Percentiles rank a stretch among this genome's conserved stretches.
Evolutionary conservation across 441 rosid genomes (phyloP).

Genomic region (Sinapis alba): DNA sequence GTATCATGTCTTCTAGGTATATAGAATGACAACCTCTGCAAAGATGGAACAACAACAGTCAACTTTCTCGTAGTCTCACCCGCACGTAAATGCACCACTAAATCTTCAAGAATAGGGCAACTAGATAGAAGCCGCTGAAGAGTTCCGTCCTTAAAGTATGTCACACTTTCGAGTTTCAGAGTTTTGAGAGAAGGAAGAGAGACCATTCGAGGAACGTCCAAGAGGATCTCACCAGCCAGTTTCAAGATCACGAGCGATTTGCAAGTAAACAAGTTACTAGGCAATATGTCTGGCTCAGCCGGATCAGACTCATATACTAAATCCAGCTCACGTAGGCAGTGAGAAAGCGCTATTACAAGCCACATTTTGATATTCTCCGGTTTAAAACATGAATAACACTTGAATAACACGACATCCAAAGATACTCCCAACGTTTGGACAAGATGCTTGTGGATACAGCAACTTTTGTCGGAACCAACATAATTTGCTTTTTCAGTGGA

Average conservation of each 20-base stretch:
- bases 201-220: conserved; percentile 23
- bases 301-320: fast-evolving
- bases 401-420: conserved; percentile 36
- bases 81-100: not conserved
- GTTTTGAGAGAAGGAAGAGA: conserved; percentile 22
- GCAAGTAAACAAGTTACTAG: conserved; percentile 8
- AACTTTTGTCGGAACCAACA: conserved; percentile 17
- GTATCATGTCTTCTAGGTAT: not conserved
- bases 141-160: not conserved
- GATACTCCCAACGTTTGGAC: conserved; percentile 29
- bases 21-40: not conserved
- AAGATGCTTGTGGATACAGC: conserved; percentile 27
- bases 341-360: conserved; percentile 10
- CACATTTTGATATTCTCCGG: not conserved
- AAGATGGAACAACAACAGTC: not conserved
- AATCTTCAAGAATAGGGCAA: conserved; percentile 18
- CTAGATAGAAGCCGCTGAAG: conserved; percentile 9
- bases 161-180: not conserved
- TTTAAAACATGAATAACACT: fast-evolving
- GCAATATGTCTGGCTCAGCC: not conserved
- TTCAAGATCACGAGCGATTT: conserved; percentile 14
- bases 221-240: not conserved
- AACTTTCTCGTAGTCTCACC: not conserved
- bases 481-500: no score
- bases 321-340: conserved; percentile 1